A percentile compares a stretch with the other conserved stretches of the same genome.
These are phyloP conservation scores for Scedosporium apiospermum DNA, from an alignment of 2,329 filamentous ascomycete genomes.

Conservation along the genomic window DNA sequence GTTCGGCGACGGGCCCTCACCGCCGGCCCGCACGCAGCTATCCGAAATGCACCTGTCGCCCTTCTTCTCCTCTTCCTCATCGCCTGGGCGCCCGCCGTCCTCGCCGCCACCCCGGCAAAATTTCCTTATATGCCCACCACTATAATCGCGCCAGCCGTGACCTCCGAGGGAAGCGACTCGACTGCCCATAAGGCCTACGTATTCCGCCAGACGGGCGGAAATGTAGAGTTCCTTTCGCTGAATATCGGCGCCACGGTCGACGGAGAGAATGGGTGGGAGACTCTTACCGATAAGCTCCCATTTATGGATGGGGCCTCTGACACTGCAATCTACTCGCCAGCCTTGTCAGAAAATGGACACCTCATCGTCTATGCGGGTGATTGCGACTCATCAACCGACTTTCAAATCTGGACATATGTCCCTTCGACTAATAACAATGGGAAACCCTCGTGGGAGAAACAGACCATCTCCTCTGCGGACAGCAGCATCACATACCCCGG, in stretches of 20 bases:
- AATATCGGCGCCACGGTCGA: conserved; percentile 42
- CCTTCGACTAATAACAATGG: conserved; percentile 28
- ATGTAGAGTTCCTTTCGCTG: conserved; percentile 51
- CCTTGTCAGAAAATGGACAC: conserved; percentile 57
- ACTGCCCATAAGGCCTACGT: conserved; percentile 54
- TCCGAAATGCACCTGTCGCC: not conserved
- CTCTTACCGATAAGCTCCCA: conserved; percentile 47
- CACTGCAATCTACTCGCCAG: conserved; percentile 54
- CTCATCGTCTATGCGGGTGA: conserved; percentile 67
- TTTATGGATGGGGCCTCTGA: conserved; percentile 45
- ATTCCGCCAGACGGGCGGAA: conserved; percentile 43
- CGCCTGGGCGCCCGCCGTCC: not conserved
- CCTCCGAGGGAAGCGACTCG: conserved; percentile 30
- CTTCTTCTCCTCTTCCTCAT: not conserved
- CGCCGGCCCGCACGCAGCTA: not conserved
- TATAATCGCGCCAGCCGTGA: conserved; percentile 48
- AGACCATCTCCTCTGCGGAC: conserved; percentile 12
- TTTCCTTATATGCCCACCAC: conserved; percentile 73
- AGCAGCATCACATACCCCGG: conserved; percentile 10
- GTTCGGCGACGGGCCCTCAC: not conserved
- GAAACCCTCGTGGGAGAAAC: conserved; percentile 34
- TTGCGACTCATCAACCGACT: conserved; percentile 46
- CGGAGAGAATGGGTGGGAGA: conserved; percentile 27
- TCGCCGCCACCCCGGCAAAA: conserved; percentile 22
- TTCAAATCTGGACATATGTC: conserved; percentile 60